Base-by-base conservation (phyloP, 495 filamentous ascomycete genomes). In the Zalerion maritima region DNA sequence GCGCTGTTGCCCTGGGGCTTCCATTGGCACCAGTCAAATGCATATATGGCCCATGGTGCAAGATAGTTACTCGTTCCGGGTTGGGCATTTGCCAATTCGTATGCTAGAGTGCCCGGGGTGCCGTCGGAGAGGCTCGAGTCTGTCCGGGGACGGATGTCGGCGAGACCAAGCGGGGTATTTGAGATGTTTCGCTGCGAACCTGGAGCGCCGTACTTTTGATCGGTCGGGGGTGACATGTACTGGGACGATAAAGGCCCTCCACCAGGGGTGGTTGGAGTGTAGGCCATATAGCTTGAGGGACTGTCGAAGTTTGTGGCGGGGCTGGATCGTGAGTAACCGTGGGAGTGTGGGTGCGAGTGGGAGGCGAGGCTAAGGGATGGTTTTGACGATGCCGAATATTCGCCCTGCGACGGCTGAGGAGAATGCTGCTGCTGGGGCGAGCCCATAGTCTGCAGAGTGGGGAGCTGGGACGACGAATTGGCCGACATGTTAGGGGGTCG, bases 1-100 rank as follows among this genome's bases (percentile, higher is more conserved):
- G 81, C 83, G 22, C 75, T 69, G 29, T 74, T 73, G 18, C 69
- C 70, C 21, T 76, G 69, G 2, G 86, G 72, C n/a, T 77, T 69
- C 91, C 91, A 99, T 56, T 96, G 96, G 54, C 89, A 99, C 91
- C 91, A 99, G 60, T 99, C 91, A 38, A 91, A 81, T 6, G 91
- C 86, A 52, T 94, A 96, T 21, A 91, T 76, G 21, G 82, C 75
- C 82, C 89, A 99, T 2, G 85, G 85, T 4, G 86, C 86, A 39
- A 94, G 60, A 52, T 96, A 96, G 42, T 87, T 94, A 57, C 85
- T 69, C 22, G 66, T 67, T 16, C 62, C 60, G 3, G 65, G 51
- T 31, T 64, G 57, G 14, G 53, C 37, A 41, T 62, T 67, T 18
- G 57, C 54, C 4, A 59, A 39, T 36, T 69, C 66, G 42, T 67